These are phyloP conservation scores for Diatrype stigma DNA, from an alignment of 2,329 filamentous ascomycete genomes.

Conservation along the genomic window DNA sequence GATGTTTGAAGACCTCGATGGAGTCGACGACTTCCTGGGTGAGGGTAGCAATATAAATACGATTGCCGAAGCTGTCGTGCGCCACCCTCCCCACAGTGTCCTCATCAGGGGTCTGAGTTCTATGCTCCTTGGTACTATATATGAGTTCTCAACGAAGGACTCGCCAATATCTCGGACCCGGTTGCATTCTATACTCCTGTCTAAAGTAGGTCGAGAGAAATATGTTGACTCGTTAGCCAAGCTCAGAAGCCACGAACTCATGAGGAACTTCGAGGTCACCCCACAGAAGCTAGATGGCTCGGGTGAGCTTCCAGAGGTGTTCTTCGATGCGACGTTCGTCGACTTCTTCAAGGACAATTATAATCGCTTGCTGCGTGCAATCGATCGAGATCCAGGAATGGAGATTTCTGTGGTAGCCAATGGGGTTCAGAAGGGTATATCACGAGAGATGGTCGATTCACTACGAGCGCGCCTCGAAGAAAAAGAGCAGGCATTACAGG, in stretches of 20 bases:
- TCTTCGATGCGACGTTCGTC: slow-evolving; percentile 80
- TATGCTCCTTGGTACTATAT: slow-evolving; percentile 79
- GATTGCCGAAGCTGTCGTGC: slow-evolving; percentile 68
- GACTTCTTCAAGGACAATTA: slow-evolving; percentile 97
- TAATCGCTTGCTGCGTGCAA: slow-evolving; percentile 74
- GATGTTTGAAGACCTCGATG: slow-evolving; percentile 88
- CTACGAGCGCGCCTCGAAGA: slow-evolving; percentile 74
- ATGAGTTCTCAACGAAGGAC: slow-evolving; percentile 97
- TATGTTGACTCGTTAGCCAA: slow-evolving; percentile 80
- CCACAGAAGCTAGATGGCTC: slow-evolving; percentile 60
- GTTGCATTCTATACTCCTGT: slow-evolving; percentile 72
- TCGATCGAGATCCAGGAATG: slow-evolving; percentile 85
- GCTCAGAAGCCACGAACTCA: slow-evolving; percentile 69
- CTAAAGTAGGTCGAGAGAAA: slow-evolving; percentile 76
- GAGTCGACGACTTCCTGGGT: slow-evolving; percentile 85
- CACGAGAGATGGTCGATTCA: slow-evolving; percentile 87
- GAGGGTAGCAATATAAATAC: slow-evolving; percentile 92
- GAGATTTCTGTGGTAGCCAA: slow-evolving; percentile 79
- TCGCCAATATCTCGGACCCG: slow-evolving; percentile 81
- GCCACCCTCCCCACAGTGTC: slow-evolving; percentile 57
- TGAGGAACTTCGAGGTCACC: slow-evolving; percentile 87
- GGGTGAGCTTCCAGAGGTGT: slow-evolving; percentile 69
- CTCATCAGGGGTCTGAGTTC: slow-evolving; percentile 80
- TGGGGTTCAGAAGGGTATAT: slow-evolving; percentile 82
- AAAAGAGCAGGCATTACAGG: slow-evolving; percentile 52